phyloP scores from a whole-genome alignment of 495 filamentous ascomycete species.

The Penicillium cataractarum region DNA sequence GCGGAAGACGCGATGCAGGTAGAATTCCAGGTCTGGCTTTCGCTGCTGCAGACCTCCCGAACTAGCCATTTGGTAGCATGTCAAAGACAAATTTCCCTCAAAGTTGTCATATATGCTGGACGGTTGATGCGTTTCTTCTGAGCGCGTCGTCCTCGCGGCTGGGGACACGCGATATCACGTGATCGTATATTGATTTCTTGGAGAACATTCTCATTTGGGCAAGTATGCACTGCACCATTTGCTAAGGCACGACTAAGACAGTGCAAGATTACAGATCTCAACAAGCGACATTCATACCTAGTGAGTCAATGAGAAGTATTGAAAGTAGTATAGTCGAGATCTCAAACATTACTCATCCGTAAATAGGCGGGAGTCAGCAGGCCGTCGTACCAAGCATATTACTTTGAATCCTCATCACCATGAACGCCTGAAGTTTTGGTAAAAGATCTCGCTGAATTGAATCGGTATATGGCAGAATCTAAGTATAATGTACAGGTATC shows the following conservation, averaged over 20 bases:
- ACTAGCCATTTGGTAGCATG: constrained; percentile 34
- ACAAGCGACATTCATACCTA: too few relatives aligned
- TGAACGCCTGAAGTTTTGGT: not conserved
- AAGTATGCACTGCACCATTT: not conserved
- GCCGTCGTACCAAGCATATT: not conserved
- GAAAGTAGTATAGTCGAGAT: too few relatives aligned
- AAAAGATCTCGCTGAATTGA: constrained; percentile 5
- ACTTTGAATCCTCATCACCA: not conserved
- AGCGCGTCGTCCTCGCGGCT: constrained; percentile 4
- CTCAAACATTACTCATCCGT: too few relatives aligned
- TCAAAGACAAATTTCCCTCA: constrained; percentile 10
- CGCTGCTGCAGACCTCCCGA: constrained; percentile 24
- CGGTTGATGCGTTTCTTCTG: not conserved
- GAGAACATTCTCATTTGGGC: not conserved
- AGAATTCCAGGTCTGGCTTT: constrained; percentile 77
- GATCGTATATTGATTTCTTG: not conserved
- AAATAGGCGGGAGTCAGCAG: too few relatives aligned
- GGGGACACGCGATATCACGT: constrained; percentile 7
- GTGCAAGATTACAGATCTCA: too few relatives aligned
- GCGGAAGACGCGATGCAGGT: constrained; percentile 78
- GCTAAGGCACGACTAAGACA: too few relatives aligned
- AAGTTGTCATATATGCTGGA: not conserved
- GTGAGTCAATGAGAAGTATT: too few relatives aligned
- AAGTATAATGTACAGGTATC: constrained; percentile 40
- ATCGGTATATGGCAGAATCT: constrained; percentile 37